Evolutionary conservation across 768 basidiomycete genomes (phyloP).

Genomic region (Pleurotus pulmonarius): DNA sequence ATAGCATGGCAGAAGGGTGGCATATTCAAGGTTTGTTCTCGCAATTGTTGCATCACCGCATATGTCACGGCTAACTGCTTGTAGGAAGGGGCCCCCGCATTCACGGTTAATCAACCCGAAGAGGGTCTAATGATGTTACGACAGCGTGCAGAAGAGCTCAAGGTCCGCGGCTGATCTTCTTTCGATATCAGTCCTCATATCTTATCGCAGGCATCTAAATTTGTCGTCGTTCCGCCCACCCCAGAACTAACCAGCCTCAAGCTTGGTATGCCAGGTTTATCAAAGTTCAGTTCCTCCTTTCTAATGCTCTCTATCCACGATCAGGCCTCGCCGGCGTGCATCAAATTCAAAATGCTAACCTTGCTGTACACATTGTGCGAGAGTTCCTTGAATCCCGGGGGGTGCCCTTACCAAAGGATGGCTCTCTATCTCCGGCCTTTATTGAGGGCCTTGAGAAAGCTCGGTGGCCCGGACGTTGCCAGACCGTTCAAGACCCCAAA

Average conservation of each 20-base stretch:
- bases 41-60: too few relatives aligned
- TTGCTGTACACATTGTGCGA: constrained; percentile 74
- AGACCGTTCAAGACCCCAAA: constrained; percentile 65
- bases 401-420: constrained; percentile 17
- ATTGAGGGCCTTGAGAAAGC: constrained; percentile 61
- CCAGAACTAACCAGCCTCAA: constrained; percentile 49
- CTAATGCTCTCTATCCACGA: constrained; percentile 4
- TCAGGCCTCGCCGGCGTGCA: constrained; percentile 83
- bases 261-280: constrained; percentile 46
- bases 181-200: neutral
- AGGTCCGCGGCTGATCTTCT: constrained; percentile 37
- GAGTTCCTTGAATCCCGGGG: constrained; percentile 50
- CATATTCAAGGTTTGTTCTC: constrained; percentile 76
- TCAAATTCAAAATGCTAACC: constrained; percentile 82
- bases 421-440: constrained; percentile 47
- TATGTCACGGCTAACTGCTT: neutral
- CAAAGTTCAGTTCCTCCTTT: neutral
- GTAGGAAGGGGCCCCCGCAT: constrained; percentile 78
- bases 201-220: constrained; percentile 55
- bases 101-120: constrained; percentile 73
- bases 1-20: constrained; percentile 97
- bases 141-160: constrained; percentile 59
- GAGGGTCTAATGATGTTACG: constrained; percentile 68
- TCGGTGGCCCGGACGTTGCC: constrained; percentile 95
- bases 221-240: constrained; percentile 54